Base-by-base conservation (phyloP, 345 rosid species). In the Brassica juncea region DNA sequence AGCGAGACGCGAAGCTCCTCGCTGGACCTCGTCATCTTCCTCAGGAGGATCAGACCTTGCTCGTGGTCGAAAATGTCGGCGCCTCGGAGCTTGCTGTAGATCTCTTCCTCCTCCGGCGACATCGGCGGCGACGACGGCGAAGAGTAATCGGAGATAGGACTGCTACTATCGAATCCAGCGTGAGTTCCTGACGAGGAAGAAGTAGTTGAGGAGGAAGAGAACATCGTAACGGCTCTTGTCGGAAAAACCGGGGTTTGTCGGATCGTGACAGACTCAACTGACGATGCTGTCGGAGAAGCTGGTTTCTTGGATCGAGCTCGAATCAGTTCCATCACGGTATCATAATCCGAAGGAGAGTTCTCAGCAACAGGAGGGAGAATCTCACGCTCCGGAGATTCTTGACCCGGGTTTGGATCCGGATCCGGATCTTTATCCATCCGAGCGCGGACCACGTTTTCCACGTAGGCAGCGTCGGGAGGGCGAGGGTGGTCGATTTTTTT, bases 191-290 rank as follows among this genome's bases (percentile, higher is more conserved):
- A 92, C 1, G 89, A 88, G 6, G 25, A 54, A 16, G 94, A 86
- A 12, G 88, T 86, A 4, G 89, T 84, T 3, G 87, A 86, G 10
- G 88, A 76, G 10, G 88, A 76, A 44, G 88, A 83, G 44, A 85
- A 86, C 76, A 81, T 86, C 78, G 89, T 88, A 6, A 86, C 91
- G 1, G 97, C 93, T 16, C 93, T 89, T 1, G 87, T 84, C 10
- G 78, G 84, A 3, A 77, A 89, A 71, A 77, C 84, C 21, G 87
- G 81, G 28, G 71, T 81, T 39, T 81, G 81, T 30, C 79, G 80
- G 28, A 86, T 82, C 72, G 87, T 81, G 4, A 86, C 87, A n/a
- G 90, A 87, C 67, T 89, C 93, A 31, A 86, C 81, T 1, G 97
- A 89, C 8, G 58, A 52, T 6, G 57, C 2, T 9, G 91, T 86